phyloP scores from a whole-genome alignment of 1,284 basidiomycete species.

The Ganoderma leucocontextum region DNA sequence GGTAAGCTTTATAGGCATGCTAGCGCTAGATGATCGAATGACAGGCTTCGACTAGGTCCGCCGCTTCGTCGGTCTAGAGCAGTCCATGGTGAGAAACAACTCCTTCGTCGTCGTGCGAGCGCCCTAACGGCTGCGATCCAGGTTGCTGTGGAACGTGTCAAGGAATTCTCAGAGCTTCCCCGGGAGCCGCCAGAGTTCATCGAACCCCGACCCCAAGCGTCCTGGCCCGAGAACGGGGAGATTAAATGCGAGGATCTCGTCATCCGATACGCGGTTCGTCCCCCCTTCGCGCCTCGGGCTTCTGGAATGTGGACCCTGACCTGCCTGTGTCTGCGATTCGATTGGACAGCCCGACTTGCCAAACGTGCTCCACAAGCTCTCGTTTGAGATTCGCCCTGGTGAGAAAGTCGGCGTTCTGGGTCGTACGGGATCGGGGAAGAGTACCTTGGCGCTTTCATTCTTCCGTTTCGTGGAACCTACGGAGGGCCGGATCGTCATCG shows the following conservation, averaged over 20 bases:
- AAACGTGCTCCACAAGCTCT: slow-evolving; percentile 85
- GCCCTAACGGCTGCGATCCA: slow-evolving; percentile 38
- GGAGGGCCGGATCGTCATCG: slow-evolving; percentile 84
- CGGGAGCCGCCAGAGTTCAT: slow-evolving; percentile 83
- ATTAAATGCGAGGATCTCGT: slow-evolving; percentile 85
- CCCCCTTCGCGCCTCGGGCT: slow-evolving; percentile 6
- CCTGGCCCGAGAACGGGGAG: slow-evolving; percentile 83
- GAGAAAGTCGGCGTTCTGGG: slow-evolving; percentile 92
- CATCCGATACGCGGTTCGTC: slow-evolving; percentile 86
- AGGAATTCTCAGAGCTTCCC: slow-evolving; percentile 86
- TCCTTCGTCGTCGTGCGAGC: slow-evolving; percentile 13
- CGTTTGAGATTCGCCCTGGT: slow-evolving; percentile 79
- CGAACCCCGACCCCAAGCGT: slow-evolving; percentile 83
- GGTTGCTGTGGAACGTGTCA: slow-evolving; percentile 92
- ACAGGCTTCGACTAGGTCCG: slow-evolving; percentile 50
- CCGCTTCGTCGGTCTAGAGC: slow-evolving; percentile 86
- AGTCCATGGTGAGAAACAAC: slow-evolving; percentile 76
- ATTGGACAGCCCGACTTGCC: slow-evolving; percentile 77
- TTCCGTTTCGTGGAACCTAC: slow-evolving; percentile 96
- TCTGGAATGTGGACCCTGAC: slow-evolving; percentile 32
- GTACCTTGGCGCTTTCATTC: slow-evolving; percentile 90
- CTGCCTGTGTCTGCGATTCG: slow-evolving; percentile 1
- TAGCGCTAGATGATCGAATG: slow-evolving; percentile 12
- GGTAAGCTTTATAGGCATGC: slow-evolving; percentile 37
- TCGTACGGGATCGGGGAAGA: slow-evolving; percentile 90